Percentiles rank a stretch among this genome's conserved stretches.
Evolutionary conservation across 225 moss, liverwort and hornwort species (phyloP).

Genomic region (Polytrichum formosum): DNA sequence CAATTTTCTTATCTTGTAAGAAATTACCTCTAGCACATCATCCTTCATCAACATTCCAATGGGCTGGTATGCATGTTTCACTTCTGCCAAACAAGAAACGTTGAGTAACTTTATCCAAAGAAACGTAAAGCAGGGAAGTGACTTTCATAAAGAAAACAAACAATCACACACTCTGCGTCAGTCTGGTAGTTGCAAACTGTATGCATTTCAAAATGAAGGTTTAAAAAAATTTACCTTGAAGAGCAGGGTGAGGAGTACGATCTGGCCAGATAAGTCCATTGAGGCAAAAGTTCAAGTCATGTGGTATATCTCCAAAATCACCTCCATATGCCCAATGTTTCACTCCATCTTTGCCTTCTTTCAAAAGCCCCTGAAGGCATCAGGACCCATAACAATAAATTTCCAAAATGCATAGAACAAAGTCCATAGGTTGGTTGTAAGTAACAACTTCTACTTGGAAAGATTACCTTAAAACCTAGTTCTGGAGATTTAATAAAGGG

Average conservation of each 20-base stretch:
- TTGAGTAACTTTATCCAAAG: too few relatives aligned
- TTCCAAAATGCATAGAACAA: too few relatives aligned
- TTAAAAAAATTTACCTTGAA: slow-evolving; percentile 56
- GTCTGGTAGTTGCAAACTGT: background rate
- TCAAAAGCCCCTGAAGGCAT: slow-evolving; percentile 69
- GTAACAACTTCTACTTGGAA: too few relatives aligned
- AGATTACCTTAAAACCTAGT: too few relatives aligned
- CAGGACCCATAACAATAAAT: too few relatives aligned
- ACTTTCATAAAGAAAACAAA: too few relatives aligned
- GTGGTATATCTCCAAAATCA: slow-evolving; percentile 90
- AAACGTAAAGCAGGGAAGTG: too few relatives aligned
- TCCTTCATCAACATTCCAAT: slow-evolving; percentile 61
- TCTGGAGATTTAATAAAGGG: background rate
- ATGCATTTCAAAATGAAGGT: background rate
- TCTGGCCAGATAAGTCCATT: slow-evolving; percentile 97
- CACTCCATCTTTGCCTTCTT: slow-evolving; percentile 62
- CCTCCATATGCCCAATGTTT: slow-evolving; percentile 98
- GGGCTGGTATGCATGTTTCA: slow-evolving; percentile 83
- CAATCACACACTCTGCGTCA: too few relatives aligned
- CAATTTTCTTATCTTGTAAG: background rate
- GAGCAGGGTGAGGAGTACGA: slow-evolving; percentile 81
- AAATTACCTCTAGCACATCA: slow-evolving; percentile 52
- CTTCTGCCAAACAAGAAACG: slow-evolving; percentile 55
- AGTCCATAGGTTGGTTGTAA: too few relatives aligned
- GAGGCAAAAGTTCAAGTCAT: slow-evolving; percentile 94